Evolutionary conservation across 1,284 basidiomycete species (phyloP).

Genomic region (Leccinum olivaceoglutinosum): DNA sequence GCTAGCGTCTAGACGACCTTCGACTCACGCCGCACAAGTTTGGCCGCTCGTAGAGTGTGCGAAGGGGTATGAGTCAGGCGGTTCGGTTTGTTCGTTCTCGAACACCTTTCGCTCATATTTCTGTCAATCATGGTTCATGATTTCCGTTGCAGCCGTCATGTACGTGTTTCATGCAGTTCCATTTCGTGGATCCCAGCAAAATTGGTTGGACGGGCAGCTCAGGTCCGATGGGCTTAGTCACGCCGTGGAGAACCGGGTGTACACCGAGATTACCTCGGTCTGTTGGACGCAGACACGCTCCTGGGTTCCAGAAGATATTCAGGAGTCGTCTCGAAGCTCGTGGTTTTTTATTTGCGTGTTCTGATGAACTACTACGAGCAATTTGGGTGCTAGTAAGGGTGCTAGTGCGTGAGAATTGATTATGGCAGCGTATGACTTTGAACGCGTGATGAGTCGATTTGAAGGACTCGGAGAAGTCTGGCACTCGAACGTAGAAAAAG

Average conservation of each 20-base stretch:
- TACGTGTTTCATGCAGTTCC: conserved; percentile 26
- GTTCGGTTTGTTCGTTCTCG: conserved; percentile 22
- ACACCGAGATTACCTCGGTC: neutral
- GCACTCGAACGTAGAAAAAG: neutral
- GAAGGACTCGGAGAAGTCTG: neutral
- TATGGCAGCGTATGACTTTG: neutral
- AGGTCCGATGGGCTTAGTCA: neutral
- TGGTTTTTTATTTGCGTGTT: neutral
- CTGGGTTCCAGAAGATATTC: neutral
- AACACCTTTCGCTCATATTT: neutral
- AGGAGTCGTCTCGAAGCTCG: neutral
- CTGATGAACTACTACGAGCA: too few relatives aligned
- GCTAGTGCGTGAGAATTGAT: neutral
- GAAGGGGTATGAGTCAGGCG: conserved; percentile 17
- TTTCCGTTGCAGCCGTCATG: conserved; percentile 8
- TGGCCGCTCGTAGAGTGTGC: conserved; percentile 26
- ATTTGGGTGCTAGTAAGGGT: too few relatives aligned
- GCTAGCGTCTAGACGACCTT: conserved; percentile 20
- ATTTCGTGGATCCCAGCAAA: conserved; percentile 18
- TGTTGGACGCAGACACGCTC: neutral
- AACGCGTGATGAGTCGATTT: neutral
- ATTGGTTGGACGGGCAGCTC: conserved; percentile 15
- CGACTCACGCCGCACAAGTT: conserved; percentile 23
- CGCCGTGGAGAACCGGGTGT: neutral
- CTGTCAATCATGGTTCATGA: neutral